Evolutionary conservation across 768 basidiomycete genomes (phyloP), one percentile per base, ranked within the genome.

Genomic region (Phanerodontia chrysosporium): DNA sequence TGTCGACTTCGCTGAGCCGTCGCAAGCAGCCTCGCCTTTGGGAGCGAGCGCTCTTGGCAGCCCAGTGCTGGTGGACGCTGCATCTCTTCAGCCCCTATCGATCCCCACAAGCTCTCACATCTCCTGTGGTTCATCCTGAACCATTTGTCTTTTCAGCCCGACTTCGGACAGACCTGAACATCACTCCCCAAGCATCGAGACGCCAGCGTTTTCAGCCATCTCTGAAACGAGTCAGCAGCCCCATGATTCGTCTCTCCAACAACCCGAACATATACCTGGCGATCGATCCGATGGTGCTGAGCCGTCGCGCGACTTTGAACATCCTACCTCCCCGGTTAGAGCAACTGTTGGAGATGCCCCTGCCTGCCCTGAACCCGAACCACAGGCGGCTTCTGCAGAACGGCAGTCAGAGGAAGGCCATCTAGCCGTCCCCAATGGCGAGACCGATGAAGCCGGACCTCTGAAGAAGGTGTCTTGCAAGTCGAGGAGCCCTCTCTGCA

Each of bases 1-100:
- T 32, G 45, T 58, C 29, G 62, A 60, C 8, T 32, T 63, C 12
- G 49, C 27, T n/a, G 62, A 63, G 1, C 52, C 49, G 21, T 45
- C 49, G 21, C n/a, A 28, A 14, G 42, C 28, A 21, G 36, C 44
- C 39, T 57, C 60, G 3, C 54, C 58, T 16, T 21, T 36, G n/a
- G 45, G 30, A n/a, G 28, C 29, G 42, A 49, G 45, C 36, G 14
- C 16, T 14, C 8, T 55, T 18, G 36, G 28, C 5, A 55, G 52
- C 27, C 45, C 58, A 4, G 24, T 36, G 32, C 2, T 32, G 29
- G 49, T 51, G 8, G 49, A 51, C 49, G 49, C 30, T 6, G 30
- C 49, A 30, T 51, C 49, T 29, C 22, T 28, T 27, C 48, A 49
- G 18, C 21, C 18, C 27, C 16, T 9, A n/a, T 14, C 13, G 7